Conservation (phyloP, 257 asterid species). For the Ilex aquifolium region DNA sequence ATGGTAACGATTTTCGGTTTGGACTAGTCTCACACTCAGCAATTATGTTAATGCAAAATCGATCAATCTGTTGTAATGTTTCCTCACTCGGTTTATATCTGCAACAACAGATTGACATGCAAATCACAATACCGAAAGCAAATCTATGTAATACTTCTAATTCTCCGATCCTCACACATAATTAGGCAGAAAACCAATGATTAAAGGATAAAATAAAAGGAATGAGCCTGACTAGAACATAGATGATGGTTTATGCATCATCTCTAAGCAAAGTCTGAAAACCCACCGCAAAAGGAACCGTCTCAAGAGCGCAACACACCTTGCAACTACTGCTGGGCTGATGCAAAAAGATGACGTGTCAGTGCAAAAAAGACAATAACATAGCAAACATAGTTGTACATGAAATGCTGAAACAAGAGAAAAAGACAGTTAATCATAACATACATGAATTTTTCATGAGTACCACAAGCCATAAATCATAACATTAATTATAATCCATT, state of each 20-base stretch:
- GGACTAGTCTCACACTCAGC: slow-evolving; percentile 76
- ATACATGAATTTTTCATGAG: not conserved
- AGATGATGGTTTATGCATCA: not conserved
- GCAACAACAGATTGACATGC: slow-evolving; percentile 25
- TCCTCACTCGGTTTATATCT: slow-evolving; percentile 98
- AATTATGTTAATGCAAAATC: slow-evolving; percentile 83
- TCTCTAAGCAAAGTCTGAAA: slow-evolving; percentile 7
- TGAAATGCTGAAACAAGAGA: not conserved
- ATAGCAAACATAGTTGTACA: not conserved
- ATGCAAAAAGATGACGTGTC: slow-evolving; percentile 13
- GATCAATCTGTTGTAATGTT: slow-evolving; percentile 85
- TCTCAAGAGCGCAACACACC: slow-evolving; percentile 89
- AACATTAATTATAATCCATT: not conserved
- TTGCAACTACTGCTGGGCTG: slow-evolving; percentile 99
- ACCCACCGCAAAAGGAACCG: slow-evolving; percentile 83
- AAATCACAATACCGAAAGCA: not conserved
- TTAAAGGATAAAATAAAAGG: not conserved
- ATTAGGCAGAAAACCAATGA: not conserved
- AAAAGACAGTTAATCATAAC: not conserved
- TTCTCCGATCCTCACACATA: not conserved
- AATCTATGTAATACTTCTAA: not conserved
- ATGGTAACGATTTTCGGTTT: slow-evolving; percentile 64
- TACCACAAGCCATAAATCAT: not conserved
- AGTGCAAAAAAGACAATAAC: slow-evolving; percentile 2
- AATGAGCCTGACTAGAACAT: not conserved